Base-by-base conservation (phyloP, 2,329 filamentous ascomycete species). In the Pseudocercospora eumusae region DNA sequence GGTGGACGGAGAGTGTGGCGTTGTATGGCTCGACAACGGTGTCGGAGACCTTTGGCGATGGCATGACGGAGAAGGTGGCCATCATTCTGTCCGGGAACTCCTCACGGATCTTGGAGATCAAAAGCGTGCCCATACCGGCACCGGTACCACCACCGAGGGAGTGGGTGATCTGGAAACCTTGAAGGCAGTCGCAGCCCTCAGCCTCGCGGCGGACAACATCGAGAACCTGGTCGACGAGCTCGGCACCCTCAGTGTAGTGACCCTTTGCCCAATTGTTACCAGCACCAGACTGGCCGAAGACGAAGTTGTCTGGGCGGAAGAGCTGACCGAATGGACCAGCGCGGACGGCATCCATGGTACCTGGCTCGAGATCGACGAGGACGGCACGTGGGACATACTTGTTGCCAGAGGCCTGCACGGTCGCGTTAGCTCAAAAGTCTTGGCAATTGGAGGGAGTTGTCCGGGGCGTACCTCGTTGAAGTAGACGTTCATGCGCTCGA, bases 221-320 rank as follows among this genome's bases (percentile, higher is more conserved):
- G 73, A 99, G 88, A 73, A 99, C 95, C 77, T 97, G 87, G 85
- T 99, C 95, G 73, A 99, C 95, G 68, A 98, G 88, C 85, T 99
- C 95, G 73, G 95, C 95, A 88, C 95, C 95, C 85, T 99, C 95
- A 70, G 95, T 99, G 88, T 99, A 99, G 81, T 99, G 95, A 84
- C 95, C 95, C 89, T 98, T 99, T 82, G 95, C 95, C 95, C 95
- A 99, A 89, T 98, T 98, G 92, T 99, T 99, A 83, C 95, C 95
- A 80, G 95, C 95, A 87, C 95, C 93, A 75, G 95, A 98, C 85
- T 98, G 95, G 75, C 95, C 95, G 81, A 98, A 98, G 78, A 98
- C 92, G 83, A 98, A 98, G 90, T 98, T 99, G 85, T 99, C 95
- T 79, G 95, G 95, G 71, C 95, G 93, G 92, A 99, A 98, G 73